Evolutionary conservation across 2,329 filamentous ascomycete genomes (phyloP).

Genomic region (Colletotrichum spinosum): DNA sequence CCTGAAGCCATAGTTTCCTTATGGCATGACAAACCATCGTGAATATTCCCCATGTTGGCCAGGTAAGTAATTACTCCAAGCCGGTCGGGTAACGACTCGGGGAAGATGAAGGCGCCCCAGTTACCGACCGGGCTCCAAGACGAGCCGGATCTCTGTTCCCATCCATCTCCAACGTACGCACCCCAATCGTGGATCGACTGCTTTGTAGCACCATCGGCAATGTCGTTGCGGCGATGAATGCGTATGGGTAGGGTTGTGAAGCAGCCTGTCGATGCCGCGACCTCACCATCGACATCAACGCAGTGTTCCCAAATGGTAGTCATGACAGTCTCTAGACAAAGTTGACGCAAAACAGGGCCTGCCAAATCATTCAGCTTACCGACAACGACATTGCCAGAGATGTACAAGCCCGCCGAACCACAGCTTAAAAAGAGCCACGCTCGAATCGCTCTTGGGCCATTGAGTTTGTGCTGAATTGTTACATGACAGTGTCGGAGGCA

Average conservation of each 20-base stretch:
- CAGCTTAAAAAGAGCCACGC: no score
- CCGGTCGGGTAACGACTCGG: constrained; percentile 18
- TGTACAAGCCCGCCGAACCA: no score
- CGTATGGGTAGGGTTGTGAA: constrained; percentile 25
- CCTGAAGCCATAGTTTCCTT: no score
- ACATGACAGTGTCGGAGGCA: no score
- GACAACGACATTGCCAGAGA: no score
- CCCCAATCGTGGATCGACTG: constrained; percentile 19
- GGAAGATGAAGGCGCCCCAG: constrained; percentile 29
- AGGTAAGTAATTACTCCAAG: constrained; percentile 18
- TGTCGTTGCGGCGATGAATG: constrained; percentile 15
- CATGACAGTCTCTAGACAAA: neutral
- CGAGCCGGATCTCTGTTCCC: constrained; percentile 19
- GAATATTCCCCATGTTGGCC: constrained; percentile 24
- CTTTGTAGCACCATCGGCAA: constrained; percentile 23
- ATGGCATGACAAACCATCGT: neutral
- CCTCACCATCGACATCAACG: constrained; percentile 1
- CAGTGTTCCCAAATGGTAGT: constrained; percentile 9
- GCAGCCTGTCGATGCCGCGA: constrained; percentile 15
- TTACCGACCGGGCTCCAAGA: constrained; percentile 23
- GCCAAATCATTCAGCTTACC: no score
- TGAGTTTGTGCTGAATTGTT: no score
- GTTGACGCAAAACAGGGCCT: no score
- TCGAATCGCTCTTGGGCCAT: no score
- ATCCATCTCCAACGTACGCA: constrained; percentile 4